A percentile compares a stretch with the other conserved stretches of the same genome.
These are phyloP conservation scores for Botrytis hyacinthi DNA, from an alignment of 2,329 filamentous ascomycete genomes.

Conservation along the genomic window DNA sequence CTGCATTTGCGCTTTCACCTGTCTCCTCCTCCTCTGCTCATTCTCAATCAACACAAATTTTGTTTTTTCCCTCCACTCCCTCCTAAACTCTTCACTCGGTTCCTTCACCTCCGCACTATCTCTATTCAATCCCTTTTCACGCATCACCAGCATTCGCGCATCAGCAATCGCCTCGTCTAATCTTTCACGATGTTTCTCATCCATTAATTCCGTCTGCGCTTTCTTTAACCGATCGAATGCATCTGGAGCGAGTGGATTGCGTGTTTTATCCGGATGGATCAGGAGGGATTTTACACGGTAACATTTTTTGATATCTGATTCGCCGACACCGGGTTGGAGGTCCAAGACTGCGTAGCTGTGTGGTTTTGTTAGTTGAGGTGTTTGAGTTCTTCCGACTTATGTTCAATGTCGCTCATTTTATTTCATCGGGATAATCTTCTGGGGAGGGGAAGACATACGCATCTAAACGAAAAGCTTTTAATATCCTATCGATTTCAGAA, in stretches of 20 bases:
- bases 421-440: background rate
- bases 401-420: background rate
- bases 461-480: slow-evolving; percentile 82
- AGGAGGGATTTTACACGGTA: slow-evolving; percentile 98
- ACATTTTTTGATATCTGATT: slow-evolving; percentile 89
- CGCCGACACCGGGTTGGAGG: slow-evolving; percentile 89
- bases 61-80: slow-evolving; percentile 86
- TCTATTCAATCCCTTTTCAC: slow-evolving; percentile 86
- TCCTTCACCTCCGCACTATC: slow-evolving; percentile 80
- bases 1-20: slow-evolving; percentile 92
- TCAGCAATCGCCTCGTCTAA: slow-evolving; percentile 96
- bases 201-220: slow-evolving; percentile 84
- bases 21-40: slow-evolving; percentile 77
- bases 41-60: slow-evolving; percentile 89
- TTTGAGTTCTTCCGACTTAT: background rate
- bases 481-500: slow-evolving; percentile 91
- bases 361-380: slow-evolving; percentile 18
- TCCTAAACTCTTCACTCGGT: slow-evolving; percentile 70
- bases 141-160: slow-evolving; percentile 89
- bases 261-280: slow-evolving; percentile 97
- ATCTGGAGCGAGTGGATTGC: slow-evolving; percentile 85
- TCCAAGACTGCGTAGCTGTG: slow-evolving; percentile 86
- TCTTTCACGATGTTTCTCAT: slow-evolving; percentile 83
- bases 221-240: slow-evolving; percentile 97
- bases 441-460: slow-evolving; percentile 45